Base-by-base conservation (phyloP, 1,284 basidiomycete species). In the Amylostereum areolatum region DNA sequence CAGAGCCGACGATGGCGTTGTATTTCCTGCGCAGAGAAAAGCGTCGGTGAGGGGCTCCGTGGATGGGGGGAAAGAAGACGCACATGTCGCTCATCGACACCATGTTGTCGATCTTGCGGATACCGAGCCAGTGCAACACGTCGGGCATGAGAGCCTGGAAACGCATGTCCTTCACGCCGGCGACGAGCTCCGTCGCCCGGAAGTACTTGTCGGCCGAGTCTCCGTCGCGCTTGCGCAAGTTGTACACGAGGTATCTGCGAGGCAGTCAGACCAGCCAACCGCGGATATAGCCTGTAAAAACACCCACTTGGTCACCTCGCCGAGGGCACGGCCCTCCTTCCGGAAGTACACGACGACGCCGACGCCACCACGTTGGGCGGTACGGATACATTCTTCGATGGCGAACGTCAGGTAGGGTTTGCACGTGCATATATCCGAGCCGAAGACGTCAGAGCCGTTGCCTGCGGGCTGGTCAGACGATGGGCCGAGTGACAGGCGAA, bases 101-200 rank as follows among this genome's bases (percentile, higher is more conserved):
- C 83, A 97, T 84, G 64, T 86, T 86, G 66, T 92, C 83, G 50
- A 97, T 85, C 74, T 91, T 90, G 66, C 67, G 84, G 63, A 96
- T 88, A 0, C 93, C 93, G n/a, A 96, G 68, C 89, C 92, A 96
- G 66, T 93, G 91, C 45, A 98, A 72, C 2, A 97, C 85, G 64
- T 98, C 95, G 2, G 95, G 95, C 94, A 97, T 97, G 52, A 97
- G 74, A 1, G 88, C 91, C 65, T 96, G 92, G 81, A 95, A 94
- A 25, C 93, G 80, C 85, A 94, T 92, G 63, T 96, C 94, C 70
- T 96, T 96, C 47, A 97, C 92, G 6, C 95, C 95, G 0, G 94
- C 95, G 53, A 97, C 89, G 57, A 90, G 72, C 66, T 94, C 92
- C 0, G 96, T 98, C 12, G 88, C 84, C 66, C 91, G 88, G 75